Base-by-base conservation (phyloP, 805 yeast species). In the Starmerella scarabaei region DNA sequence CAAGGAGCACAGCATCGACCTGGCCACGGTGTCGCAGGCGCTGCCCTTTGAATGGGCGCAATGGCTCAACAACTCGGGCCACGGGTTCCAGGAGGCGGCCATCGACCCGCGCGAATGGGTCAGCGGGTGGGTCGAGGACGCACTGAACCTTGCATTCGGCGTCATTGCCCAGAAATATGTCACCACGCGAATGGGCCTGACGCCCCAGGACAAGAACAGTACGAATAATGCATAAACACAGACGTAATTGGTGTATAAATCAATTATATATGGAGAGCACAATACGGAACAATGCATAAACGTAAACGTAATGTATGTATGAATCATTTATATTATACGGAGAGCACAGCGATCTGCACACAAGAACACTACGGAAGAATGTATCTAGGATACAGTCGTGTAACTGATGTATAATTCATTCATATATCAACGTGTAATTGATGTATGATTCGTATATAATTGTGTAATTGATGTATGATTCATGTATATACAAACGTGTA, bases 161-260 rank as follows among this genome's bases (percentile, higher is more conserved):
- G 79, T 82, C 1, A 64, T 83, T 26, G 94, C 96, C 1, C 97
- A 91, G 59, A 73, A 77, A 54, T 91, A 91, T 58, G 93, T 91
- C 34, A 75, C 86, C 35, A 77, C 76, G 58, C 71, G 98, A 60
- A 91, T 91, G 93, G 91, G 86, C 2, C 39, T 64, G 17, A 60
- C 37, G 15, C 33, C 15, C 18, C 21, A 8, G 18, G 8, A 30
- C 15, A 24, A 37, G 31, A 23, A 4, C 7, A 5, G 16, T 7
- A 12, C 14, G 14, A 35, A 31, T 23, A 16, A n/a, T n/a, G n/a
- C n/a, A n/a, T n/a, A n/a, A n/a, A n/a, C n/a, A n/a, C n/a, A n/a
- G n/a, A n/a, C 14, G 11, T 26, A 26, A 11, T 26, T 26, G 29
- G 14, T 26, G 11, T 12, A 14, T 12, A 26, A 26, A 26, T 14